Conservation (phyloP, 2,329 filamentous ascomycete genomes). For the Juglanconis sp. region DNA sequence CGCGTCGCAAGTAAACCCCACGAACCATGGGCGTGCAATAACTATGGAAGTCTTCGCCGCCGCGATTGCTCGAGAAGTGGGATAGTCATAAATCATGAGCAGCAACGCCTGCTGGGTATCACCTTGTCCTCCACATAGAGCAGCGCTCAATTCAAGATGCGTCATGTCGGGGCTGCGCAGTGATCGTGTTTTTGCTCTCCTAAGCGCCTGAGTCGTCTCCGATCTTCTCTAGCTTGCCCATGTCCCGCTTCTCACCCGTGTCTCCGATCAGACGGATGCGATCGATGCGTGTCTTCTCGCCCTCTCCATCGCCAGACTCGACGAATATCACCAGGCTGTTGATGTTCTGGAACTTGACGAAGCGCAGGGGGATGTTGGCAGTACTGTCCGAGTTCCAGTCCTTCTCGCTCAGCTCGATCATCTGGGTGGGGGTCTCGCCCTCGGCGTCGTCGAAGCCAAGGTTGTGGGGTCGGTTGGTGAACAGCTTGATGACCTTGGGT, state of each 20-base stretch:
- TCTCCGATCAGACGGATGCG: slow-evolving; percentile 80
- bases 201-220: slow-evolving; percentile 69
- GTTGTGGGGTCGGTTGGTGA: slow-evolving; percentile 83
- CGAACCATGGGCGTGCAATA: neutral
- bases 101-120: neutral
- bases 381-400: slow-evolving; percentile 84
- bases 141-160: neutral
- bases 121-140: neutral
- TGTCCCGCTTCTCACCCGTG: slow-evolving; percentile 83
- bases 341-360: slow-evolving; percentile 97
- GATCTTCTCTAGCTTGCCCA: slow-evolving; percentile 94
- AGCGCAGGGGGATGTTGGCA: slow-evolving; percentile 70
- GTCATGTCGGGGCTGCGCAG: neutral
- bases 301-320: slow-evolving; percentile 76
- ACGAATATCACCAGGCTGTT: slow-evolving; percentile 85
- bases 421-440: slow-evolving; percentile 76
- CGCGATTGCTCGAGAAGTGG: neutral
- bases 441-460: slow-evolving; percentile 95
- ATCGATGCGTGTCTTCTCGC: slow-evolving; percentile 83
- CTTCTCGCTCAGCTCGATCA: slow-evolving; percentile 66
- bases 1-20: neutral
- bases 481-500: slow-evolving; percentile 80
- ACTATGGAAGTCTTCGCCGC: neutral
- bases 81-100: neutral
- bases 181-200: slow-evolving; percentile 10